Evolutionary conservation across 2,329 filamentous ascomycete genomes (phyloP).

Genomic region (Colletotrichum tofieldiae): DNA sequence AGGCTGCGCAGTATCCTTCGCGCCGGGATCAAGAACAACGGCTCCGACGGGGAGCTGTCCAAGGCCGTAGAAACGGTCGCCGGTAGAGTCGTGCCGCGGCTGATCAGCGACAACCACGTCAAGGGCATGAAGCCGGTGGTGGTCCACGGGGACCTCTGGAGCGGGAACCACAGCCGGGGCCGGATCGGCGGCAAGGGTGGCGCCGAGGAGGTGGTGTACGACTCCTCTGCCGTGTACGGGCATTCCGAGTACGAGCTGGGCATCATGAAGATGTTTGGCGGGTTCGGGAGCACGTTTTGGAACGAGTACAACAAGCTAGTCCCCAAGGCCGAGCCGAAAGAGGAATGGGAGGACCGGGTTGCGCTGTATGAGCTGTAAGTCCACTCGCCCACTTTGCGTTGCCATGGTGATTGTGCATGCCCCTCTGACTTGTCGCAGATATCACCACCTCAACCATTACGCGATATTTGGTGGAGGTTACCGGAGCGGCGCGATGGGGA

Average conservation of each 20-base stretch:
- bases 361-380: conserved; percentile 86
- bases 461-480: conserved; percentile 89
- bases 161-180: conserved; percentile 83
- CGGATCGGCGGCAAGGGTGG: conserved; percentile 68
- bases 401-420: conserved; percentile 6
- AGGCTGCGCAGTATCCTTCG: conserved; percentile 77
- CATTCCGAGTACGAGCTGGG: conserved; percentile 93
- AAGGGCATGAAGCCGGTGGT: conserved; percentile 81
- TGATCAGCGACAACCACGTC: conserved; percentile 80
- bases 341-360: conserved; percentile 89
- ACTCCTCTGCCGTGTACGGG: conserved; percentile 85
- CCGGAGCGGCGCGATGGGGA: conserved; percentile 80
- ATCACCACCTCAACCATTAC: conserved; percentile 93
- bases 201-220: conserved; percentile 84
- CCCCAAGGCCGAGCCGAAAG: conserved; percentile 83
- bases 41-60: conserved; percentile 74
- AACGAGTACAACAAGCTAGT: conserved; percentile 83
- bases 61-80: conserved; percentile 77
- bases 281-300: conserved; percentile 81
- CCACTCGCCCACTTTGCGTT: conserved; percentile 1
- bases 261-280: conserved; percentile 97
- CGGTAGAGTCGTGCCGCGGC: conserved; percentile 77
- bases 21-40: conserved; percentile 73
- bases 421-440: conserved; percentile 63
- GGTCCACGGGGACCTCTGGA: conserved; percentile 95